Conservation (phyloP, 768 basidiomycete species). For the Rhodotorula babjevae region DNA sequence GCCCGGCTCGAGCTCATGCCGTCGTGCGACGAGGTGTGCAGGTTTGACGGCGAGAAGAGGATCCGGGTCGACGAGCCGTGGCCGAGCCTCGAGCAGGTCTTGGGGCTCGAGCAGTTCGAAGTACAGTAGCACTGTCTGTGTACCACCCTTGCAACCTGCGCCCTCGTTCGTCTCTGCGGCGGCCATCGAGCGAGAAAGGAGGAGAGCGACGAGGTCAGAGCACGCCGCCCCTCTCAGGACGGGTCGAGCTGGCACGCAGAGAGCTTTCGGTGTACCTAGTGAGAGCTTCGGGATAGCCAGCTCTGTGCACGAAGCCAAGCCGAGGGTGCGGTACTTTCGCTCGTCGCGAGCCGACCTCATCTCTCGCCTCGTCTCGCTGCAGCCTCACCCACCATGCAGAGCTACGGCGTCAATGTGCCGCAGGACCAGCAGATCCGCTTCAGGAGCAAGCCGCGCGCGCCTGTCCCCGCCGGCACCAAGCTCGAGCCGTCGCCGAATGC, state of each 20-base stretch:
- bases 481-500: slow-evolving; percentile 17
- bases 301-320: neutral
- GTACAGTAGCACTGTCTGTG: neutral
- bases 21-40: slow-evolving; percentile 2
- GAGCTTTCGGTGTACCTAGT: too few species aligned
- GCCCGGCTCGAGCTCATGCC: neutral
- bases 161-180: too few species aligned
- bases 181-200: too few species aligned
- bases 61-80: slow-evolving; percentile 1
- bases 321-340: neutral
- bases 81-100: neutral
- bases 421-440: slow-evolving; percentile 36
- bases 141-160: neutral
- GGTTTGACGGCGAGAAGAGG: neutral
- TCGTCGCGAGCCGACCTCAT: neutral
- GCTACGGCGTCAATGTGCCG: slow-evolving; percentile 30
- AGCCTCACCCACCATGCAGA: neutral
- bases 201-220: too few species aligned
- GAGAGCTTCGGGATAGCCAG: too few species aligned
- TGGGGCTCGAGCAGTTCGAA: neutral
- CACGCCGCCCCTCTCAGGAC: too few species aligned
- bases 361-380: too few species aligned
- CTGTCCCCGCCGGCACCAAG: neutral
- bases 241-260: too few species aligned
- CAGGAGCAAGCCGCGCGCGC: slow-evolving; percentile 2